These are phyloP conservation scores for Microsporum ferrugineum DNA, from an alignment of 2,329 filamentous ascomycete species.

Conservation along the genomic window DNA sequence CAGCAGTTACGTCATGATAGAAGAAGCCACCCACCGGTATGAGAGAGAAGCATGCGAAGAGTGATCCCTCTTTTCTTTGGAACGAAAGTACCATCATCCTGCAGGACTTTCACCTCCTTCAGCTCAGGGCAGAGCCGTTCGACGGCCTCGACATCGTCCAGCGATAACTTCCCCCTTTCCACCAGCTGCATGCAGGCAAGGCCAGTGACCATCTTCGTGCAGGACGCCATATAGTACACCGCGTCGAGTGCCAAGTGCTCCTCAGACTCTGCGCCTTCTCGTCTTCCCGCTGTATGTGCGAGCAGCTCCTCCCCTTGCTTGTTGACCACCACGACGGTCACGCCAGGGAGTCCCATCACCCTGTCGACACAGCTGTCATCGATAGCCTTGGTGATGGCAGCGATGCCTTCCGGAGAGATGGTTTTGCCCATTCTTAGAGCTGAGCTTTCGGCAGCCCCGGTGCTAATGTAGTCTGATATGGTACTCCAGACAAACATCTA, in stretches of 20 bases:
- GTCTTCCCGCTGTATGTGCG: constrained; percentile 39
- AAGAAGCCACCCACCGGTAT: constrained; percentile 25
- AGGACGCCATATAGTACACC: constrained; percentile 48
- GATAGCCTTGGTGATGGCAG: constrained; percentile 7
- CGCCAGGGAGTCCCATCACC: constrained; percentile 35
- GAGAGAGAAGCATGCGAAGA: constrained; percentile 46
- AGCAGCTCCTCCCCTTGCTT: constrained; percentile 40
- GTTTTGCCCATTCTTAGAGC: constrained; percentile 8
- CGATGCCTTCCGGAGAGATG: constrained; percentile 7
- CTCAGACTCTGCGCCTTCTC: constrained; percentile 29
- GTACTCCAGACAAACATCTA: not conserved
- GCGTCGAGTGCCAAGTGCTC: constrained; percentile 50
- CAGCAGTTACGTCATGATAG: not conserved
- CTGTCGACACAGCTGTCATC: constrained; percentile 23
- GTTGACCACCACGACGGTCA: constrained; percentile 38
- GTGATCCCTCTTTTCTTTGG: constrained; percentile 43
- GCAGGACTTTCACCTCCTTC: constrained; percentile 32
- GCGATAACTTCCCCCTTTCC: constrained; percentile 31
- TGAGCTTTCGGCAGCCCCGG: not conserved
- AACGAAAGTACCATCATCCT: constrained; percentile 24
- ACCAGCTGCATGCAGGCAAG: constrained; percentile 41
- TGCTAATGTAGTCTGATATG: not conserved
- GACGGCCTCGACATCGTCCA: constrained; percentile 33
- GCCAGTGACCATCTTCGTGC: constrained; percentile 37
- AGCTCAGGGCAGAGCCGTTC: constrained; percentile 36